Evolutionary conservation across 306 rosid species (phyloP).

Genomic region (Dalbergia cultrata): DNA sequence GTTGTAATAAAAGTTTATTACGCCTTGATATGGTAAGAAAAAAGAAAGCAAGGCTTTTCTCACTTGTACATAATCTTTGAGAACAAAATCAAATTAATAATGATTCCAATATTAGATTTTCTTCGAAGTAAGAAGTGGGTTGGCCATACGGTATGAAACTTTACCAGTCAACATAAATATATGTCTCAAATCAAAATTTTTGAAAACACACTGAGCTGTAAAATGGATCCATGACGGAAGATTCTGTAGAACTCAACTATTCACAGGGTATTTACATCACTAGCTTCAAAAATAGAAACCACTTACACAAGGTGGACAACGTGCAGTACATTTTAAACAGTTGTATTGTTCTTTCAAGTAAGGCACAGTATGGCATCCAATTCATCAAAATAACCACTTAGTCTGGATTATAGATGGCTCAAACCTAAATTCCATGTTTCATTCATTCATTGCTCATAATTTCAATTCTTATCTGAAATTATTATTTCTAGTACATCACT

Average conservation of each 20-base stretch:
- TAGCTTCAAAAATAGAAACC: conserved; percentile 16
- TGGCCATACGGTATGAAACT: neutral
- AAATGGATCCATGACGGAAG: neutral
- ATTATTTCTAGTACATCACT: conserved; percentile 26
- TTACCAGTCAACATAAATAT: neutral
- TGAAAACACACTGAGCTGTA: neutral
- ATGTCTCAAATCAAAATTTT: neutral
- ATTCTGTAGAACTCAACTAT: conserved; percentile 17
- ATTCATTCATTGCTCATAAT: neutral
- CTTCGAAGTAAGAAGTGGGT: neutral
- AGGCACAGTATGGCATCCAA: conserved; percentile 25
- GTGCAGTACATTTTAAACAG: conserved; percentile 10
- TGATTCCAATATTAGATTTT: neutral
- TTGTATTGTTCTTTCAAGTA: conserved; percentile 3
- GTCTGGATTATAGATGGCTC: neutral
- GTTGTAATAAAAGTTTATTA: conserved; percentile 21
- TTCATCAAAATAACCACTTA: conserved; percentile 11
- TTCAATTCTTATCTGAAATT: conserved; percentile 3
- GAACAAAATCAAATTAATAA: neutral
- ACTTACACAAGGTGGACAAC: neutral
- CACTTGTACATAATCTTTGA: neutral
- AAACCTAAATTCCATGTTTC: conserved; percentile 4
- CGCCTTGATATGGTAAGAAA: conserved; percentile 4
- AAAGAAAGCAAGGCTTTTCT: neutral
- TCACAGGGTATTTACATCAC: neutral